Evolutionary conservation across 2,329 filamentous ascomycete genomes (phyloP).

Genomic region (Trichophyton mentagrophytes): DNA sequence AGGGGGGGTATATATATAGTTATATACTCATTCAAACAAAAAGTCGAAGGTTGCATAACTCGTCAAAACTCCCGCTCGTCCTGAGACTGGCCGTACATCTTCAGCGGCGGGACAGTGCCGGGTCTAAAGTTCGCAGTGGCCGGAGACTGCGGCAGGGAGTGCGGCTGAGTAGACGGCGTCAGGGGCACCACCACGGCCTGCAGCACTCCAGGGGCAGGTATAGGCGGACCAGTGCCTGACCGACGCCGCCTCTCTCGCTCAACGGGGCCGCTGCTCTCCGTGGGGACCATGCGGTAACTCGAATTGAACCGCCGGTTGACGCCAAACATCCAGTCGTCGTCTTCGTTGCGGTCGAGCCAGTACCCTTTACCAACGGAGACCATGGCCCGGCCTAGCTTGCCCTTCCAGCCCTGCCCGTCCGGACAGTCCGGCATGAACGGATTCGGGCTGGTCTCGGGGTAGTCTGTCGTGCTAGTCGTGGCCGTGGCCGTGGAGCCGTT

Average conservation of each 20-base stretch:
- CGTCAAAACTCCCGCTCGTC: slow-evolving; percentile 5
- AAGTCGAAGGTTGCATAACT: not conserved
- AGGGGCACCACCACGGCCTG: slow-evolving; percentile 17
- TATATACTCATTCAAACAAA: not conserved
- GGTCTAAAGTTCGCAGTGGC: not conserved
- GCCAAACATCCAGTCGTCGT: slow-evolving; percentile 55
- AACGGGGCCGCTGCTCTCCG: slow-evolving; percentile 31
- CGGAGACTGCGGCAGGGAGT: not conserved
- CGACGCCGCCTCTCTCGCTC: slow-evolving; percentile 50
- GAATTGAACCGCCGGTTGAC: slow-evolving; percentile 49
- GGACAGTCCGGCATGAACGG: slow-evolving; percentile 57
- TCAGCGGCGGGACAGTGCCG: not conserved
- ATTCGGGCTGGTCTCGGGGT: slow-evolving; percentile 39
- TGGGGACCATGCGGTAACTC: slow-evolving; percentile 26
- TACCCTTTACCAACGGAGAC: slow-evolving; percentile 60
- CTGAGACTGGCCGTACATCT: slow-evolving; percentile 2
- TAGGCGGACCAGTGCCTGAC: slow-evolving; percentile 46
- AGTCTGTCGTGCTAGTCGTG: slow-evolving; percentile 29
- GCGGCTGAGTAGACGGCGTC: not conserved
- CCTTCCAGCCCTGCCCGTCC: slow-evolving; percentile 68
- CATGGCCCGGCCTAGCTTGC: slow-evolving; percentile 67
- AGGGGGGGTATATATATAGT: not conserved
- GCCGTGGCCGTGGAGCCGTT: slow-evolving; percentile 30
- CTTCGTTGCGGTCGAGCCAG: slow-evolving; percentile 59
- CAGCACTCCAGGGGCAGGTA: slow-evolving; percentile 27